A percentile compares a stretch with the other conserved stretches of the same genome.
These are phyloP conservation scores for Dendrostoma leiphaemia DNA, from an alignment of 2,329 filamentous ascomycete species.

Conservation along the genomic window DNA sequence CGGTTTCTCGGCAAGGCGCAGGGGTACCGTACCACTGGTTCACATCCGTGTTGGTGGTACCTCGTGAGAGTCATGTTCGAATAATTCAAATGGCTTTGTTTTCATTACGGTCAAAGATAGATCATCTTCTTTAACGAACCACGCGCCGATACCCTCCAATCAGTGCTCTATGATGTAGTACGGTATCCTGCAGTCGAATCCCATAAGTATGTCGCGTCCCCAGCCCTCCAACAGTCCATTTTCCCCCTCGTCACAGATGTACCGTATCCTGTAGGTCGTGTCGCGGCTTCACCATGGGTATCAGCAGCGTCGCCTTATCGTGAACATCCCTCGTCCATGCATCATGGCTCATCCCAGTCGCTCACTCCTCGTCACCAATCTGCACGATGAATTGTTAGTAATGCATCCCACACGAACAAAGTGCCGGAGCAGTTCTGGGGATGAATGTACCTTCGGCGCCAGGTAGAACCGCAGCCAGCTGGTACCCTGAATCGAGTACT, in stretches of 20 bases:
- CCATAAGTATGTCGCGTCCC: not conserved
- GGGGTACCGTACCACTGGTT: not conserved
- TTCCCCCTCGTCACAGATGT: not conserved
- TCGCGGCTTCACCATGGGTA: not conserved
- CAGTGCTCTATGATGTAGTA: constrained; percentile 7
- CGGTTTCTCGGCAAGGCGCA: not conserved
- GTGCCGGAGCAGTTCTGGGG: not conserved
- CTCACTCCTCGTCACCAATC: constrained; percentile 39
- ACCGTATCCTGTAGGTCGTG: not conserved
- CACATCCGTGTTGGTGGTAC: not conserved
- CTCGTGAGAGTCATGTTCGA: not conserved
- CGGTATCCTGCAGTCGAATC: constrained; percentile 18
- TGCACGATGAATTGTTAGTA: constrained; percentile 17
- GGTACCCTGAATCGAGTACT: constrained; percentile 78
- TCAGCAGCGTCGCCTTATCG: not conserved
- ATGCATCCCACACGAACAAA: not conserved
- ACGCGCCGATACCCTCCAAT: constrained; percentile 8
- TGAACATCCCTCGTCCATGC: constrained; percentile 4
- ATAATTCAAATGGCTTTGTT: not conserved
- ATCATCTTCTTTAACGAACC: constrained; percentile 3
- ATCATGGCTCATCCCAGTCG: not conserved
- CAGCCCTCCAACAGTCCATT: not conserved
- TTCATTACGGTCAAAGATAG: constrained; percentile 17
- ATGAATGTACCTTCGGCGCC: constrained; percentile 79
- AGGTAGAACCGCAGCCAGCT: constrained; percentile 97